phyloP scores from a whole-genome alignment of 1,284 basidiomycete genomes.

The Ceratobasidium sp. region DNA sequence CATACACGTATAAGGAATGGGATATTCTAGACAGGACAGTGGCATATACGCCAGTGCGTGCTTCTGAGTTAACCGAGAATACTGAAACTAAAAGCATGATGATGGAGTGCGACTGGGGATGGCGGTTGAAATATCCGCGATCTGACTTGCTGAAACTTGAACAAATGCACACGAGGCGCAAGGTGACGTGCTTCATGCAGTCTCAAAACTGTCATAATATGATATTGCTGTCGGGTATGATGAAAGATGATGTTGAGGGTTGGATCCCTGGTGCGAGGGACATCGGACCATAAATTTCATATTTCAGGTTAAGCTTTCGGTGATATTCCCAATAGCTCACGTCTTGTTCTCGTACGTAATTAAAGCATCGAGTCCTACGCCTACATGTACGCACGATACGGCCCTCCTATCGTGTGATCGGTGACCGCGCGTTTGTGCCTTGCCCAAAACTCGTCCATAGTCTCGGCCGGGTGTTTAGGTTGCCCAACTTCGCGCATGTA shows the following conservation, averaged over 20 bases:
- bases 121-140: too few species aligned
- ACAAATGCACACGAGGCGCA: too few species aligned
- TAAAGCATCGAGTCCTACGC: neutral
- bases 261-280: neutral
- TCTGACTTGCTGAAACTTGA: too few species aligned
- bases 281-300: neutral
- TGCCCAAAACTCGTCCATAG: conserved; percentile 90
- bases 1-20: too few species aligned
- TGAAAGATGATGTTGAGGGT: neutral
- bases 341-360: neutral
- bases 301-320: neutral
- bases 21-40: too few species aligned
- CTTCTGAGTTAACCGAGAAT: too few species aligned
- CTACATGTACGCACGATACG: neutral
- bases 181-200: too few species aligned
- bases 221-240: neutral
- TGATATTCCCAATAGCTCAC: neutral
- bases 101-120: too few species aligned
- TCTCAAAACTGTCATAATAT: neutral
- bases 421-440: conserved; percentile 82
- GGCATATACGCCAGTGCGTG: too few species aligned
- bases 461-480: conserved; percentile 83
- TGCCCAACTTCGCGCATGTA: conserved; percentile 66
- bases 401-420: conserved; percentile 84
- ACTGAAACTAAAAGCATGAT: too few species aligned